Base-by-base conservation (phyloP, 257 asterid genomes). In the Agastache rugosa region DNA sequence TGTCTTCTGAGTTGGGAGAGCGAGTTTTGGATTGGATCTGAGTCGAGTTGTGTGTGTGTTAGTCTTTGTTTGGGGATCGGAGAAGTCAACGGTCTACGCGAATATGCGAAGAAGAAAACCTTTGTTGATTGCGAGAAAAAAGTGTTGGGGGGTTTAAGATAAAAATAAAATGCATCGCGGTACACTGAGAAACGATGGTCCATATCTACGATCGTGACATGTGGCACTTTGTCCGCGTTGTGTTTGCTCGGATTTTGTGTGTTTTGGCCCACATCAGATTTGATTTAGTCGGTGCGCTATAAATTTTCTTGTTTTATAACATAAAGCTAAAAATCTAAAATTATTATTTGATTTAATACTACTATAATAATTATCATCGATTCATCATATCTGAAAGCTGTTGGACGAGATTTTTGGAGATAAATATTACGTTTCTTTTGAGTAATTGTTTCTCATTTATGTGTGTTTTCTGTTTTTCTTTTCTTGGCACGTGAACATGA, bases 51-150 rank as follows among this genome's bases (percentile, higher is more conserved):
- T 34, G 61, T 34, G 61, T 10, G 61, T 23, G 14, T 17, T 61
- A 37, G 64, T 47, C 48, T 50, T 48, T 41, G 71, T 56, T 67
- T 63, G 54, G 82, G 79, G 79, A 73, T 76, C 63, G 80, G 75
- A 25, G 39, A 78, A 73, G 86, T 79, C 84, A 79, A 79, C 72
- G 70, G 61, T 70, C 76, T 10, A n/a, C 42, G 48, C 39, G 81
- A 73, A 77, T 62, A 35, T 73, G 82, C 75, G 35, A 11, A 37
- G 77, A 45, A 77, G 71, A 45, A 67, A 63, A 50, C 56, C 45
- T 59, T 31, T 60, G 63, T 73, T 25, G 39, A 59, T 35, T 44
- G 64, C 10, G 64, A 69, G 74, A 39, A 47, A 39, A 47, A 69
- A 14, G 34, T 73, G 42, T 47, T 61, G 17, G n/a, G n/a, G 27